These are phyloP conservation scores for Yamadazyma paraphyllophila DNA, from an alignment of 805 yeast genomes.

Conservation along the genomic window DNA sequence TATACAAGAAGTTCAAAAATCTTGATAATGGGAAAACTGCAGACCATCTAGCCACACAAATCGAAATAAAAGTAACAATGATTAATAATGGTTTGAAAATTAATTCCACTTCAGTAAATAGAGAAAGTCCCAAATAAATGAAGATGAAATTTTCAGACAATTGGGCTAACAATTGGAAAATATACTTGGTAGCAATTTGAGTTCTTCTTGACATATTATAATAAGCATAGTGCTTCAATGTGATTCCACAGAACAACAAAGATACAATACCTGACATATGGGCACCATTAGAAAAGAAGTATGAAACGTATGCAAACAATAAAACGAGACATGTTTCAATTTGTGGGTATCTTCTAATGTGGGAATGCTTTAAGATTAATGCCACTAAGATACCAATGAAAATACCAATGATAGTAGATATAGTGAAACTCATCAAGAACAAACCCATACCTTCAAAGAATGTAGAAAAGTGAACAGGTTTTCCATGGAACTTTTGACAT, in stretches of 20 bases:
- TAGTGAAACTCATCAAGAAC: constrained; percentile 88
- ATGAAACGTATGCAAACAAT: constrained; percentile 90
- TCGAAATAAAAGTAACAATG: constrained; percentile 83
- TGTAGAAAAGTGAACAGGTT: constrained; percentile 65
- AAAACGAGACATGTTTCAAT: constrained; percentile 92
- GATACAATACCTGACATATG: constrained; percentile 99
- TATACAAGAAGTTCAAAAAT: constrained; percentile 74
- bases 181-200: constrained; percentile 92
- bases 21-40: constrained; percentile 94
- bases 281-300: constrained; percentile 97
- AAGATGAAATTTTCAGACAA: constrained; percentile 95
- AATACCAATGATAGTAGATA: constrained; percentile 86
- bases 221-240: constrained; percentile 94
- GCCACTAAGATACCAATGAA: constrained; percentile 88
- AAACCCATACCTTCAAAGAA: constrained; percentile 91
- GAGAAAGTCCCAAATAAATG: constrained; percentile 88
- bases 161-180: constrained; percentile 92
- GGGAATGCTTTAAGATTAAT: constrained; percentile 84
- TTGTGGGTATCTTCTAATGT: constrained; percentile 91
- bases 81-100: constrained; percentile 93
- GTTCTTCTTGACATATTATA: constrained; percentile 97
- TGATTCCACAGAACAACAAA: constrained; percentile 90
- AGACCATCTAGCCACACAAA: constrained; percentile 94
- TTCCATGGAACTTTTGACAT: constrained; percentile 92
- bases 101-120: constrained; percentile 93